These are phyloP conservation scores for Sporisorium exsertum DNA, from an alignment of 1,284 basidiomycete genomes.

Conservation along the genomic window DNA sequence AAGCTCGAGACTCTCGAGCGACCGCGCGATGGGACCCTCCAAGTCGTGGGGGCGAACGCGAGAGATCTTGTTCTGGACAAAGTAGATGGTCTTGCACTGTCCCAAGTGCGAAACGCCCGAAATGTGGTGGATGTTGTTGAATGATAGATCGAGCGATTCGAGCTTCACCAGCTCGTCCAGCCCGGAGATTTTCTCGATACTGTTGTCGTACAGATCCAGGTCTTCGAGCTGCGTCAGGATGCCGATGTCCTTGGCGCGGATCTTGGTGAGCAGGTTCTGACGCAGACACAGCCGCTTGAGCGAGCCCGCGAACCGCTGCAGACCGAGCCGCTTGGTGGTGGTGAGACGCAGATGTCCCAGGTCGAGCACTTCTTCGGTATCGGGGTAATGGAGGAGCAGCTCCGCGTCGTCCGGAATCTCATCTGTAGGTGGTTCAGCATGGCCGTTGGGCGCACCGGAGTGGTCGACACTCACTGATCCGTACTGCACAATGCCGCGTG, in stretches of 20 bases:
- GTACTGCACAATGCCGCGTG: conserved; percentile 38
- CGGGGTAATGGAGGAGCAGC: conserved; percentile 51
- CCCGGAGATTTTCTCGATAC: conserved; percentile 72
- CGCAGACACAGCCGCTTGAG: conserved; percentile 85
- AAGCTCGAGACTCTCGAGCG: conserved; percentile 85
- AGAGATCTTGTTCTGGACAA: conserved; percentile 95
- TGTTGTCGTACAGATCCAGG: conserved; percentile 95
- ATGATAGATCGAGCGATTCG: conserved; percentile 89
- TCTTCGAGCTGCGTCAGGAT: conserved; percentile 82
- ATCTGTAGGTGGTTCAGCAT: conserved; percentile 4
- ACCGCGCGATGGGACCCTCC: conserved; percentile 74
- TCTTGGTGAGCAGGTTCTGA: conserved; percentile 83
- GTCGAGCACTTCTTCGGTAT: conserved; percentile 74
- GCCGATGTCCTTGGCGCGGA: conserved; percentile 73
- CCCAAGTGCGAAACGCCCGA: conserved; percentile 73
- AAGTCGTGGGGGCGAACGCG: conserved; percentile 76
- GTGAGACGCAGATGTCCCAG: conserved; percentile 84
- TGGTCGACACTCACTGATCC: conserved; percentile 38
- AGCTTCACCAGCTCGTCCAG: conserved; percentile 74
- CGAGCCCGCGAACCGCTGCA: conserved; percentile 78
- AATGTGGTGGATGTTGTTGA: conserved; percentile 80
- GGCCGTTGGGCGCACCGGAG: conserved; percentile 18
- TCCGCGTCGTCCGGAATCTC: conserved; percentile 55
- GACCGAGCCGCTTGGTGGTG: conserved; percentile 73
- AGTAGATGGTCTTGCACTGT: conserved; percentile 81